Percentiles rank a stretch among this genome's conserved stretches.
phyloP scores from a whole-genome alignment of 2,329 filamentous ascomycete species.

The Colletotrichum liriopes region DNA sequence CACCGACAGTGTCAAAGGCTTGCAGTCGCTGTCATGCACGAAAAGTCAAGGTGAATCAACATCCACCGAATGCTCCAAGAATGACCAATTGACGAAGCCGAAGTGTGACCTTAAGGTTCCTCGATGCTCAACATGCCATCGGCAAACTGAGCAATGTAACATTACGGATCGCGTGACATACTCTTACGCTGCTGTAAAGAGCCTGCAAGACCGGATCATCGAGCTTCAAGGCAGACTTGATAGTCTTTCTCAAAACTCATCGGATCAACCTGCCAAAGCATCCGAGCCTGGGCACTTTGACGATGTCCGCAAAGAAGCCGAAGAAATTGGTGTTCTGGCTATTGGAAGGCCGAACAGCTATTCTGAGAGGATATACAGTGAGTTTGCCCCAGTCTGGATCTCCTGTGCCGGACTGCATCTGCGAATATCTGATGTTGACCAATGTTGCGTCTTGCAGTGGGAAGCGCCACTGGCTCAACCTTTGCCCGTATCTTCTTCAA shows the following conservation, averaged over 20 bases:
- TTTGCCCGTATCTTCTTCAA: conserved; percentile 49
- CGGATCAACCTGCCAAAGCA: not conserved
- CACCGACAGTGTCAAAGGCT: conserved; percentile 39
- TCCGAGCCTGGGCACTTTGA: conserved; percentile 8
- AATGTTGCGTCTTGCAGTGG: conserved; percentile 36
- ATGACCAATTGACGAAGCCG: not conserved
- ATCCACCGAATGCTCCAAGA: not conserved
- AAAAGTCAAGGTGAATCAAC: conserved; percentile 46
- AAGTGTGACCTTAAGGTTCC: conserved; percentile 49
- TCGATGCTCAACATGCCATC: conserved; percentile 44
- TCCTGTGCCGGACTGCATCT: not conserved
- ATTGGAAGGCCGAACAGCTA: conserved; percentile 43
- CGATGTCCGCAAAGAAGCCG: conserved; percentile 45
- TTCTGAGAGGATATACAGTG: conserved; percentile 45
- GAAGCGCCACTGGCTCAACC: conserved; percentile 47
- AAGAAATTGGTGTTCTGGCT: conserved; percentile 46
- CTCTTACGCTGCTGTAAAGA: conserved; percentile 38
- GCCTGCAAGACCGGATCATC: conserved; percentile 28
- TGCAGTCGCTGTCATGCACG: conserved; percentile 42
- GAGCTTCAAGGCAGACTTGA: conserved; percentile 34
- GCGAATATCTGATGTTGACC: not conserved
- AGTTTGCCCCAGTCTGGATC: not conserved
- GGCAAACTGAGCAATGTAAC: conserved; percentile 42
- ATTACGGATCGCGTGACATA: conserved; percentile 45
- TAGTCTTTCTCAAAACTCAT: not conserved